phyloP scores from a whole-genome alignment of 2,329 filamentous ascomycete species.

The Fusarium sp. region DNA sequence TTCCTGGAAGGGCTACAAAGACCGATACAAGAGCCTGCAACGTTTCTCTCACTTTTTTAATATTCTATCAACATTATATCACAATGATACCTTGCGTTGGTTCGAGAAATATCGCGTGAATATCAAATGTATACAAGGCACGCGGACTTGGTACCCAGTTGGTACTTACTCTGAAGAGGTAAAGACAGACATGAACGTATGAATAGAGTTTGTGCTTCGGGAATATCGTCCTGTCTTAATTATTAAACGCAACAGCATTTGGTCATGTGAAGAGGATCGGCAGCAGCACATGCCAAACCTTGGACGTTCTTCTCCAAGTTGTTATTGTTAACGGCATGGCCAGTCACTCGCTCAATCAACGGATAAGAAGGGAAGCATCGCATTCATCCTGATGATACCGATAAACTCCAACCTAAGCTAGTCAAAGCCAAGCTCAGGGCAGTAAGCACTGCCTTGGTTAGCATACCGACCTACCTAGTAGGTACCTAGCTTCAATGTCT shows the following conservation, averaged over 20 bases:
- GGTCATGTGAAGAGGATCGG: slow-evolving; percentile 3
- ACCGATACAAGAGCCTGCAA: slow-evolving; percentile 12
- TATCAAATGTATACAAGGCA: slow-evolving; percentile 4
- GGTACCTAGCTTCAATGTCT: not conserved
- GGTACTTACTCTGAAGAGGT: too few relatives aligned
- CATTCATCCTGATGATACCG: slow-evolving; percentile 20
- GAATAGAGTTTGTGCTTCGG: not conserved
- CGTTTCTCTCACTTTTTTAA: slow-evolving; percentile 9
- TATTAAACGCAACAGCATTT: slow-evolving; percentile 7
- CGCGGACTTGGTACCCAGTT: not conserved
- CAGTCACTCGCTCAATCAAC: slow-evolving; percentile 13
- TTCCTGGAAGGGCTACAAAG: slow-evolving; percentile 13
- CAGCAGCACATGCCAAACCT: slow-evolving; percentile 24
- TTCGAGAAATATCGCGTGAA: not conserved
- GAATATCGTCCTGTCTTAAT: not conserved
- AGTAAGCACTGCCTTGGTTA: slow-evolving; percentile 20
- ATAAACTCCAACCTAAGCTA: slow-evolving; percentile 4
- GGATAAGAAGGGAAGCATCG: slow-evolving; percentile 11
- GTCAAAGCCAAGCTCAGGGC: not conserved
- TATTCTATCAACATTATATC: slow-evolving; percentile 9
- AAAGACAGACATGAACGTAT: not conserved
- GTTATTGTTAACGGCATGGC: slow-evolving; percentile 9
- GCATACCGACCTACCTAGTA: too few relatives aligned
- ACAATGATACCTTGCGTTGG: slow-evolving; percentile 4
- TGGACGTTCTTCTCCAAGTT: not conserved